Evolutionary conservation across 495 filamentous ascomycete species (phyloP).

Genomic region (Penicillium parvum): DNA sequence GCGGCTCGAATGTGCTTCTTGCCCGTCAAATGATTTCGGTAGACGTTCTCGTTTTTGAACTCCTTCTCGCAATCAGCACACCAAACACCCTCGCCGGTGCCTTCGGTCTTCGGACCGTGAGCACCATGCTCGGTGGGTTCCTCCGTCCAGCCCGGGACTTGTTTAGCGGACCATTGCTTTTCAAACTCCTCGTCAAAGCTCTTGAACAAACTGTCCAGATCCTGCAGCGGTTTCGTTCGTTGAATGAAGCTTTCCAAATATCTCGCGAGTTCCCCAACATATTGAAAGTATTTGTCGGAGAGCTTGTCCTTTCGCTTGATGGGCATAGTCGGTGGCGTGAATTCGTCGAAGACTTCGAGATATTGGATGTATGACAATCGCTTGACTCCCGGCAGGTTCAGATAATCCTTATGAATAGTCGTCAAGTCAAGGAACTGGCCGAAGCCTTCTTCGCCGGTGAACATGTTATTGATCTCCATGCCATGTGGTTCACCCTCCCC

Average conservation of each 20-base stretch:
- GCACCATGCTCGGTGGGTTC: constrained; percentile 45
- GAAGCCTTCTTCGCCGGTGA: constrained; percentile 90
- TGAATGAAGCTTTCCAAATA: constrained; percentile 87
- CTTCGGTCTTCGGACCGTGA: constrained; percentile 47
- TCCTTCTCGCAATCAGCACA: constrained; percentile 89
- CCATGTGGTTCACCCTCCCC: constrained; percentile 58
- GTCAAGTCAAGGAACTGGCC: constrained; percentile 89
- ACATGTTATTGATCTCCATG: constrained; percentile 79
- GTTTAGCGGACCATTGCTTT: constrained; percentile 70
- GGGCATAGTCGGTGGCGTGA: constrained; percentile 63
- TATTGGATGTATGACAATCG: constrained; percentile 87
- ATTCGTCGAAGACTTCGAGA: constrained; percentile 80
- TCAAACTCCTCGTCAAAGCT: constrained; percentile 79
- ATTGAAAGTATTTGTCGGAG: constrained; percentile 86
- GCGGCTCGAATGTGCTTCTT: constrained; percentile 89
- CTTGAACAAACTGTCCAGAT: constrained; percentile 71
- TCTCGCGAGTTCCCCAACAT: constrained; percentile 69
- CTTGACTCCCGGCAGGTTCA: constrained; percentile 82
- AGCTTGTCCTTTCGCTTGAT: constrained; percentile 77
- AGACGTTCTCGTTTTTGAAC: constrained; percentile 94
- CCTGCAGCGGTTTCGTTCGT: constrained; percentile 74
- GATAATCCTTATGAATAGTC: constrained; percentile 73
- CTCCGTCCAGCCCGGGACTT: constrained; percentile 74
- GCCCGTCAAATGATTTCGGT: constrained; percentile 79
- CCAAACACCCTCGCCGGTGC: constrained; percentile 70